Evolutionary conservation across 192 early-diverging fungal genomes (phyloP).

Genomic region (Podochytrium sp.): DNA sequence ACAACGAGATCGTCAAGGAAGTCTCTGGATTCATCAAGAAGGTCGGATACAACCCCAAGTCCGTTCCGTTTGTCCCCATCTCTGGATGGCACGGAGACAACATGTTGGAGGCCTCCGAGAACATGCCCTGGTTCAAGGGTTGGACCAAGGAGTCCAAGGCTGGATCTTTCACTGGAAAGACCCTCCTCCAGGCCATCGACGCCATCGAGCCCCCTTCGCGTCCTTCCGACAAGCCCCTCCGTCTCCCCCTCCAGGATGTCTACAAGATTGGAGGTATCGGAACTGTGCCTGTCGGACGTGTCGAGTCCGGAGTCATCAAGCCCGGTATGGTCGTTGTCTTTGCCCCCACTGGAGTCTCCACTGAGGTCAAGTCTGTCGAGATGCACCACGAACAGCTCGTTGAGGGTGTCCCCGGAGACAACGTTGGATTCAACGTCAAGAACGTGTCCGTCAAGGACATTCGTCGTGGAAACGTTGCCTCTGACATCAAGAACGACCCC

Average conservation of each 20-base stretch:
- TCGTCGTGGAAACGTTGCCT: constrained; percentile 94
- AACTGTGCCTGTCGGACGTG: constrained; percentile 96
- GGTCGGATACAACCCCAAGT: constrained; percentile 93
- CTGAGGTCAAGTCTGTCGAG: constrained; percentile 97
- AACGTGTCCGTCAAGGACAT: constrained; percentile 97
- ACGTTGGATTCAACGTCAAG: constrained; percentile 99
- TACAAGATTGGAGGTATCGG: constrained; percentile 99
- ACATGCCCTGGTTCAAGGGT: constrained; percentile 98
- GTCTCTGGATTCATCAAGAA: constrained; percentile 95
- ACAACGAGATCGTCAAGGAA: constrained; percentile 96
- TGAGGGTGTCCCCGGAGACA: constrained; percentile 92
- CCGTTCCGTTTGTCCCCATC: constrained; percentile 95
- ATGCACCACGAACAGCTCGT: constrained; percentile 95
- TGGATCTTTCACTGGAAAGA: constrained; percentile 66
- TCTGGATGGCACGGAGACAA: constrained; percentile 99
- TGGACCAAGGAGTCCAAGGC: constrained; percentile 91
- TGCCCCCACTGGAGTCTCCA: constrained; percentile 83
- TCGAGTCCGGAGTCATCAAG: constrained; percentile 95
- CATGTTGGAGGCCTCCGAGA: constrained; percentile 90
- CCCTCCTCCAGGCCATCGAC: constrained; percentile 94
- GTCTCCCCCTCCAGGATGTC: constrained; percentile 96
- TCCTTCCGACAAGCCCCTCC: constrained; percentile 91
- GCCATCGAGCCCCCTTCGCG: constrained; percentile 90
- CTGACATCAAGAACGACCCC: constrained; percentile 97
- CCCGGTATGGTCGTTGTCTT: constrained; percentile 83